Evolutionary conservation across 1,284 basidiomycete species (phyloP).

Genomic region (Microbotryum lychnidis-dioicae): DNA sequence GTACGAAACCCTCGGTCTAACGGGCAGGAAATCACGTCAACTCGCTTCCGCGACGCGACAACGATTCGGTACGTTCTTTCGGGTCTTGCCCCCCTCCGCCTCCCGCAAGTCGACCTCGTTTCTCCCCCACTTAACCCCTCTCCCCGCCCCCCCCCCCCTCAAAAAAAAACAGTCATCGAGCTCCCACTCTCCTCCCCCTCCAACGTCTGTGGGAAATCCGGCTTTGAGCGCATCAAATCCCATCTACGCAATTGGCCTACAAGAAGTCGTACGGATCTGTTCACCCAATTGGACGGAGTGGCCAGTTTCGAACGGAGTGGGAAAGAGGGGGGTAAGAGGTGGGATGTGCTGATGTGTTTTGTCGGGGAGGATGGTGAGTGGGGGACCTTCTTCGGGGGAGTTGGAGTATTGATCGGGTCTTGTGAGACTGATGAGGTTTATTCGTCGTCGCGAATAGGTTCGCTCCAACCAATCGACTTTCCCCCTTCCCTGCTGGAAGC

Average conservation of each 20-base stretch:
- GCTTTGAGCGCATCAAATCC: slow-evolving; percentile 15
- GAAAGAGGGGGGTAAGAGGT: slow-evolving; percentile 1
- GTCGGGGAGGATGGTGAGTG: slow-evolving; percentile 9
- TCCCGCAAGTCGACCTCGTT: no score
- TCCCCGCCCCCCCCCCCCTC: no score
- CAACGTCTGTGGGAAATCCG: slow-evolving; percentile 15
- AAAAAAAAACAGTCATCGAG: slow-evolving; percentile 17
- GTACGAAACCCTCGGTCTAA: slow-evolving; percentile 25
- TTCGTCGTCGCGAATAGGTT: background rate
- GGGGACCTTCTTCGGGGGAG: background rate
- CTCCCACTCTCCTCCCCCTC: slow-evolving; percentile 10
- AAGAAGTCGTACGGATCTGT: slow-evolving; percentile 4
- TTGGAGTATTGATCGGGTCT: background rate
- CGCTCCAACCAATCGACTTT: background rate
- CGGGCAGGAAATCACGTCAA: slow-evolving; percentile 8
- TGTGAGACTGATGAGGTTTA: no score
- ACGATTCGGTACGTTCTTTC: slow-evolving; percentile 19
- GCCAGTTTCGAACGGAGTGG: background rate
- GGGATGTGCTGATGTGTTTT: slow-evolving; percentile 17
- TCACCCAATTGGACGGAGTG: slow-evolving; percentile 9
- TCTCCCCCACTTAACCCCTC: background rate
- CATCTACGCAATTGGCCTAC: slow-evolving; percentile 16
- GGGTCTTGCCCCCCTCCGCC: no score
- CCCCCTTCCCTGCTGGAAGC: background rate
- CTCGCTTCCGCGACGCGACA: slow-evolving; percentile 8